Conservation (phyloP, 179 eudicot species). For the Nepenthes alata region DNA sequence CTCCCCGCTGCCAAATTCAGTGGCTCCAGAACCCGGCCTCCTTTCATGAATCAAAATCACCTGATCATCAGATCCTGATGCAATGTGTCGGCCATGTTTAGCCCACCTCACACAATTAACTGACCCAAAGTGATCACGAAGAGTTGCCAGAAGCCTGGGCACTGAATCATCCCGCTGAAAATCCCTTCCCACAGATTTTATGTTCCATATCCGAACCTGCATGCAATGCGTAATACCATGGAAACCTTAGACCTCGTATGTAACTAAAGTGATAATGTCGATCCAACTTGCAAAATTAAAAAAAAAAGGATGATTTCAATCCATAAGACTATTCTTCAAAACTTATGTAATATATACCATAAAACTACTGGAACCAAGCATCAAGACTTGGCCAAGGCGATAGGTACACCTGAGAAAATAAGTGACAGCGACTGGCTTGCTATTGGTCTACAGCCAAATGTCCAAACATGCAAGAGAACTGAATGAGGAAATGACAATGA, state of each 20-base stretch:
- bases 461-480: too few relatives aligned
- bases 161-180: conserved; percentile 42
- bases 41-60: conserved; percentile 82
- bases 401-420: too few relatives aligned
- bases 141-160: conserved; percentile 73
- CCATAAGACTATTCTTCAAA: too few relatives aligned
- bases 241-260: not conserved
- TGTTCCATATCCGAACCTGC: conserved; percentile 98
- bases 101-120: conserved; percentile 99
- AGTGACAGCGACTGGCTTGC: too few relatives aligned
- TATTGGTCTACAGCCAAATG: too few relatives aligned
- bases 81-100: conserved; percentile 69
- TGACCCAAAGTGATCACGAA: conserved; percentile 96
- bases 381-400: too few relatives aligned
- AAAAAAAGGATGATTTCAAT: too few relatives aligned
- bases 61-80: conserved; percentile 97
- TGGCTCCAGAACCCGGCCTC: conserved; percentile 93
- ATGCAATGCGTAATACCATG: conserved; percentile 6
- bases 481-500: too few relatives aligned
- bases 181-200: conserved; percentile 57
- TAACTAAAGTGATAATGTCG: not conserved
- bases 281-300: too few relatives aligned
- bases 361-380: too few relatives aligned
- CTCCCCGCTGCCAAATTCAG: conserved; percentile 96
- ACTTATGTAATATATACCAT: too few relatives aligned